A percentile compares a stretch with the other conserved stretches of the same genome.
Conservation (phyloP, 2,329 filamentous ascomycete species). For the Colletotrichum neosansevieriae region DNA sequence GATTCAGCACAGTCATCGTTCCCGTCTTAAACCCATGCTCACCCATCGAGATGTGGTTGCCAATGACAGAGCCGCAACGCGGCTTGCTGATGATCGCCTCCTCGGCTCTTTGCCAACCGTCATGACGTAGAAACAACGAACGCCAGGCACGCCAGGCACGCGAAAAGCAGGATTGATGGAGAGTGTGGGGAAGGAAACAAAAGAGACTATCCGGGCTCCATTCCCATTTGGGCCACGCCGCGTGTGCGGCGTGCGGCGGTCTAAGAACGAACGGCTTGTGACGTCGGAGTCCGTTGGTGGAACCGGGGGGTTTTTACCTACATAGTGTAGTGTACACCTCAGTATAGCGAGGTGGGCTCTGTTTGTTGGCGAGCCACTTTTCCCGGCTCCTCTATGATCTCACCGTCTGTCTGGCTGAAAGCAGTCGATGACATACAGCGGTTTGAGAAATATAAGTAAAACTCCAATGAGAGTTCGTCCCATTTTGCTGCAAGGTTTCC, state of each 20-base stretch:
- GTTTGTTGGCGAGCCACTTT: neutral
- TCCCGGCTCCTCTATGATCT: conserved; percentile 24
- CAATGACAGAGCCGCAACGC: conserved; percentile 14
- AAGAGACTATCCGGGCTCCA: neutral
- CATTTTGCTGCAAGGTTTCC: neutral
- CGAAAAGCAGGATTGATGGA: conserved; percentile 6
- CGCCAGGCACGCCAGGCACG: neutral
- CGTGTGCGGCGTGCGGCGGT: no score
- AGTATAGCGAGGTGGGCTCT: no score
- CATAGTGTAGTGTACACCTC: no score
- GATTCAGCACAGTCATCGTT: neutral
- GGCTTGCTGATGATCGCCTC: neutral
- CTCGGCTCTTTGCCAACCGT: neutral
- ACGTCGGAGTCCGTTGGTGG: conserved; percentile 30
- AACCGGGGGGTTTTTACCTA: neutral
- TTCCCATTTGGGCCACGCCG: neutral
- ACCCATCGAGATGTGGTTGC: neutral
- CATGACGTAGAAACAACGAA: conserved; percentile 13
- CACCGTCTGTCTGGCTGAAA: neutral
- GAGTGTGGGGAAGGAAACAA: conserved; percentile 7
- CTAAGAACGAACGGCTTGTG: conserved; percentile 20
- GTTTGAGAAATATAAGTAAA: neutral
- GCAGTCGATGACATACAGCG: neutral
- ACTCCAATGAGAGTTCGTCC: neutral
- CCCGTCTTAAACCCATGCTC: neutral